Evolutionary conservation across 31 red algal genomes (phyloP), one percentile per base, ranked within the genome.

Genomic region (Asparagopsis taxiformis): DNA sequence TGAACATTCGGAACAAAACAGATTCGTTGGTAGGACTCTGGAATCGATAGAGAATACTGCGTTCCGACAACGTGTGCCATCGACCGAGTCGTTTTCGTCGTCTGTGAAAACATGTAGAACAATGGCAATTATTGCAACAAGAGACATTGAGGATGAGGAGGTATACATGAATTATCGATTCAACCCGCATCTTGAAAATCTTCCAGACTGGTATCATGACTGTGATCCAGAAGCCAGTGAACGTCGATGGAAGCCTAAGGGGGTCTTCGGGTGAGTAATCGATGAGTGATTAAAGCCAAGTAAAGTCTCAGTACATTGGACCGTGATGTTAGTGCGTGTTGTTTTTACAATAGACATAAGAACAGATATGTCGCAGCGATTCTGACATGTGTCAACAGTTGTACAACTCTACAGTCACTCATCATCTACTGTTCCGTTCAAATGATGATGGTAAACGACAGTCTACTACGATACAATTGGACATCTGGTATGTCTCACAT

Each of bases 81-180:
- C 57, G 17, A 58, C 51, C 43, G 62, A 46, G 8, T 23, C 50
- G 20, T 77, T 63, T 44, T 5, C 32, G 5, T 24, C 44, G 32
- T 61, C 38, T n/a, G 55, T 55, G 32, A 23, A 56, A 44, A 55
- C 77, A 16, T 36, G 63, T 19, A 22, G 72, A 24, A 77, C 71
- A 24, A 50, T 93, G n/a, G 90, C 38, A 26, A 28, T 93, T 25
- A 54, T 93, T 46, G 81, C 90, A 9, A 8, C 78, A 25, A 55
- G 55, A 21, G 66, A 80, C 19, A 66, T 87, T 16, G 43, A 90
- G 25, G 79, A 51, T 49, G 90, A 93, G 48, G 90, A 93, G 51
- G 31, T 93, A 31, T 80, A 70, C 36, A 78, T 93, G 61, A 79
- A 93, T 55, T 93, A 93, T 69, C 90, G 90, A 20, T 93, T 87